Base-by-base conservation (phyloP, 306 rosid species). In the Spatholobus suberectus region DNA sequence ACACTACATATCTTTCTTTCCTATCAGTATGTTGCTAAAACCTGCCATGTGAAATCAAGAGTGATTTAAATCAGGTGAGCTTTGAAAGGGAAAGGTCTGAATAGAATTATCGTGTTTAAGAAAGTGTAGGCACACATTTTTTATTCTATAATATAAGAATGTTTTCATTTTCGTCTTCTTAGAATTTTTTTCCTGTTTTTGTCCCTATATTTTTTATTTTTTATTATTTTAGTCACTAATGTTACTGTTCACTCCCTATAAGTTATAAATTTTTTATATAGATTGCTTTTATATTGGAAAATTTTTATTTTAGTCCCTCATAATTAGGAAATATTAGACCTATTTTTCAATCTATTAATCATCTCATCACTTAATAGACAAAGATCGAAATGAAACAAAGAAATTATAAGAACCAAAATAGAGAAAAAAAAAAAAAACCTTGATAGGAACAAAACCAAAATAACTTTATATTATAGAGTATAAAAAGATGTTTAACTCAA, bases 31-130 rank as follows among this genome's bases (percentile, higher is more conserved):
- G 80, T 54, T 62, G 43, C 37, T 67, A 26, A 58, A 78, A 74
- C 71, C 34, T 46, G 61, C 49, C 66, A 46, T 57, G 40, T 66
- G 66, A 76, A 58, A 43, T 70, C 38, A 68, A 52, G 75, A 49
- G 27, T 37, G 78, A 27, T 61, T 51, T 54, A 54, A 69, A 38
- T 47, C 27, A 10, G 80, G 57, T 72, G 38, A 74, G 73, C 18
- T 35, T 71, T 81, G 70, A 40, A 29, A 82, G 70, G 81, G 59
- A 75, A 62, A 52, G 49, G n/a, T 65, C 57, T 65, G 15, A 18
- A 11, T 76, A 70, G 73, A 43, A 67, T 76, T 75, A 55, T 29
- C 29, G 17, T 55, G 26, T 57, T 43, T 76, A 17, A 76, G 44
- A 24, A 46, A 46, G 58, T 77, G 21, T 83, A 70, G 75, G 43